Base-by-base conservation (phyloP, 306 rosid genomes). In the Quercus glauca region DNA sequence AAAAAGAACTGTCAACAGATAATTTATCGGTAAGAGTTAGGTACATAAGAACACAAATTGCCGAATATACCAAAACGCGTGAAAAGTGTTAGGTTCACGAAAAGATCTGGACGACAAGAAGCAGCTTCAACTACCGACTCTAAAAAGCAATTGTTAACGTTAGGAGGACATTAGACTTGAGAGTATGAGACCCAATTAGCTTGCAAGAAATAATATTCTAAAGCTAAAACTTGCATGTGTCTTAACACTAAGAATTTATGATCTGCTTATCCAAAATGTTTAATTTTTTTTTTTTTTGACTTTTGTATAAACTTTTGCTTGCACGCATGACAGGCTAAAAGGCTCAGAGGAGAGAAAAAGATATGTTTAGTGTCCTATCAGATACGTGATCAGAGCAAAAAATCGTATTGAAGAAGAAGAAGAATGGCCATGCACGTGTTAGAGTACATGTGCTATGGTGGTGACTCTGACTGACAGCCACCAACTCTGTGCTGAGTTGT, bases 391-490 rank as follows among this genome's bases (percentile, higher is more conserved):
- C 82, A 29, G 5, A 67, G 23, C 63, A 15, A 6, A 11, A 26
- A 23, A 31, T 33, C 5, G 1, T 72, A 55, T 76, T 69, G 76
- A 17, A 23, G 70, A 31, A 18, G 37, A 56, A n/a, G 20, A 17
- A 2, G 53, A 29, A 10, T 1, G 15, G 20, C 17, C 17, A 6
- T 0, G 20, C 49, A 80, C 73, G 84, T 85, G 89, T 81, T 85
- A 23, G 3, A 15, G 17, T 13, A 23, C 29, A 4, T 59, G 70
- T 55, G 70, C 61, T 51, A 81, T 78, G 83, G 51, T 59, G 45
- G 45, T 41, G 45, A 41, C 45, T 41, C 45, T 41, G 4, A 35
- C 52, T 33, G 23, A 41, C 43, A 26, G 6, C 73, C 73, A 35
- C 11, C 52, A 58, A 58, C 5, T 29, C 5, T n/a, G 45, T 26